Conservation (phyloP, 805 yeast genomes). For the Ogataea henricii region DNA sequence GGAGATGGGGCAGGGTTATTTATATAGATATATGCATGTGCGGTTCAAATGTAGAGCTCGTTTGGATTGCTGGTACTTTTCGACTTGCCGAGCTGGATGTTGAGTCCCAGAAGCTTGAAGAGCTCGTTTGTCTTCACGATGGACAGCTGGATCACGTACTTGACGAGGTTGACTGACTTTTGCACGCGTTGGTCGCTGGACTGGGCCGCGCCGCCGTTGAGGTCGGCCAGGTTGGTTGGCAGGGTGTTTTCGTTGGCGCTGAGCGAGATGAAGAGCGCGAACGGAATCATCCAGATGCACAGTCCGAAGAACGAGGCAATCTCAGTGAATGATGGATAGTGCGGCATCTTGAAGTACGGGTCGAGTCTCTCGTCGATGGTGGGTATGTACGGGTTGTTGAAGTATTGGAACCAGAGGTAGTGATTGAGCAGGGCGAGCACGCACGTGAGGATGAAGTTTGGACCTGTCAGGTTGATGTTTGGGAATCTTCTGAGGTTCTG, state of each 20-base stretch:
- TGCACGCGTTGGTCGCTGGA: conserved; percentile 30
- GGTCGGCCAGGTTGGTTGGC: conserved; percentile 48
- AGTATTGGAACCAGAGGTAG: conserved; percentile 85
- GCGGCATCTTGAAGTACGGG: conserved; percentile 61
- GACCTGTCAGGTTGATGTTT: conserved; percentile 70
- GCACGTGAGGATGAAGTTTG: conserved; percentile 70
- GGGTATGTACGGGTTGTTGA: conserved; percentile 71
- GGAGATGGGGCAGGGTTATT: no score
- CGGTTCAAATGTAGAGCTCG: conserved; percentile 27
- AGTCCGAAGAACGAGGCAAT: conserved; percentile 95
- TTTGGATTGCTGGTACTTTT: conserved; percentile 27
- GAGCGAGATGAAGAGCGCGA: conserved; percentile 84
- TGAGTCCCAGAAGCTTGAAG: conserved; percentile 63
- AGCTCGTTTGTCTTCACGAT: conserved; percentile 49
- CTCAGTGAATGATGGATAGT: conserved; percentile 80
- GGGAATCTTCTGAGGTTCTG: conserved; percentile 85
- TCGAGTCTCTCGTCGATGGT: conserved; percentile 61
- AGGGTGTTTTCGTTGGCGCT: conserved; percentile 89
- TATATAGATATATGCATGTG: background rate
- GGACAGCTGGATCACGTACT: conserved; percentile 56
- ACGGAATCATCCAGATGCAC: conserved; percentile 92
- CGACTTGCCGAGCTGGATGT: conserved; percentile 36
- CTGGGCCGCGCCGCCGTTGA: conserved; percentile 32
- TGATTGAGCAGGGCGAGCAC: conserved; percentile 77
- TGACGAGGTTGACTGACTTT: conserved; percentile 66